Evolutionary conservation across 2,329 filamentous ascomycete genomes (phyloP).

Genomic region (Zymoseptoria brevis): DNA sequence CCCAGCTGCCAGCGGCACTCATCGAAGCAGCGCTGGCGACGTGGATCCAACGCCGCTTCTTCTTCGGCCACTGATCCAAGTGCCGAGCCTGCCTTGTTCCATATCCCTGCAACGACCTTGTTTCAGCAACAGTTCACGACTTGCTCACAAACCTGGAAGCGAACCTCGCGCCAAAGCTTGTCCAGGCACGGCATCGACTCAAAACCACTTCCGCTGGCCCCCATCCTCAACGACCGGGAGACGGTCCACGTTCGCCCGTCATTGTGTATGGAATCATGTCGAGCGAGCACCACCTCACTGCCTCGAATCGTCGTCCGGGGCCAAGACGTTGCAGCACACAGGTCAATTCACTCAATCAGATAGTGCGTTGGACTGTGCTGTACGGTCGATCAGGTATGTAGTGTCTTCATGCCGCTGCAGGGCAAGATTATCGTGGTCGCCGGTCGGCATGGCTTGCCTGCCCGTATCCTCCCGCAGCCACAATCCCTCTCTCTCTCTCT

Average conservation of each 20-base stretch:
- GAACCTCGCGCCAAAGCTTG: conserved; percentile 17
- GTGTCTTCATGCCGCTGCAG: conserved; percentile 5
- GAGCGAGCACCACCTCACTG: no score
- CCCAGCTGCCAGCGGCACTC: no score
- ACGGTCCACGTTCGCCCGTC: neutral
- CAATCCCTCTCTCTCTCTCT: conserved; percentile 1
- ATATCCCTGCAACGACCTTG: conserved; percentile 4
- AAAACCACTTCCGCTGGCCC: neutral
- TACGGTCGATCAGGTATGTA: neutral
- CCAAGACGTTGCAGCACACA: no score
- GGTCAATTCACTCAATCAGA: neutral
- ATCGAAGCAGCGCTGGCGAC: neutral
- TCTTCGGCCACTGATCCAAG: neutral
- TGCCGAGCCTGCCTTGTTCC: conserved; percentile 2
- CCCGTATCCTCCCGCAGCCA: conserved; percentile 7
- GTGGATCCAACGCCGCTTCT: neutral
- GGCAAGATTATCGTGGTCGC: conserved; percentile 4
- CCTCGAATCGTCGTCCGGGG: no score
- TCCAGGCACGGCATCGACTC: conserved; percentile 5
- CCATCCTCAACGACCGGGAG: neutral
- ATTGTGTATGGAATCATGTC: no score
- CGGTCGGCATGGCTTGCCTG: conserved; percentile 8
- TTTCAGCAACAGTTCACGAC: conserved; percentile 15
- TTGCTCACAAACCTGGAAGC: conserved; percentile 8
- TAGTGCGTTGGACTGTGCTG: neutral